Evolutionary conservation across 306 rosid genomes (phyloP), one percentile per base, ranked within the genome.

Genomic region (Elaeagnus macrophylla): DNA sequence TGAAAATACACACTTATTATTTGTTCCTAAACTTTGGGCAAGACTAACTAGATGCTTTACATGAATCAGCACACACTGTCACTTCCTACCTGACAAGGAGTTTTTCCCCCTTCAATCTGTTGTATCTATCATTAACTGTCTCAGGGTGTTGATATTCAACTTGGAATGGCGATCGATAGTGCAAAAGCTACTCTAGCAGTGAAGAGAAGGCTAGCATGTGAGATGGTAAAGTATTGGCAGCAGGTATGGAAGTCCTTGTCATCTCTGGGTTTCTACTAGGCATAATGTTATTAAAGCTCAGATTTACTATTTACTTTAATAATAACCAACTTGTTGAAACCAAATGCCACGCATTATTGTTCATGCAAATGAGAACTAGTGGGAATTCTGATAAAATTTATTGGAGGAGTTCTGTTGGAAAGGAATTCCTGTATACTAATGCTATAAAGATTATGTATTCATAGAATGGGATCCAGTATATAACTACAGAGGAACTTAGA

Each of bases 161-260:
- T 91, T 65, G 97, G 97, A 67, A 71, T 91, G 81, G 97, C 97
- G 59, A 84, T 91, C 62, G 96, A 91, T 77, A 91, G 97, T 69
- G 66, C 96, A 51, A 86, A 91, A 82, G 97, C 97, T 47, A 91
- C 97, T 67, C 96, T 91, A 52, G 97, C 97, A 17, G 97, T 91
- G 51, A 91, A 91, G 85, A 89, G 97, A 66, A 82, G 96, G 77
- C 96, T 91, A 74, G 89, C 97, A 32, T 91, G 97, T 65, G 97
- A 91, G 83, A 86, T 91, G 96, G 84, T 84, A 61, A 91, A 91
- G 69, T 91, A 86, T 60, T 91, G 97, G 97, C 96, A 91, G 77
- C 97, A 87, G 95, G 97, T 91, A 65, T 17, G 58, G 51, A 51
- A 40, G 20, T 60, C 56, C 52, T 59, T 9, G 10, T 15, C 12